phyloP scores from a whole-genome alignment of 2,329 filamentous ascomycete genomes.

The Diaporthe amygdali region DNA sequence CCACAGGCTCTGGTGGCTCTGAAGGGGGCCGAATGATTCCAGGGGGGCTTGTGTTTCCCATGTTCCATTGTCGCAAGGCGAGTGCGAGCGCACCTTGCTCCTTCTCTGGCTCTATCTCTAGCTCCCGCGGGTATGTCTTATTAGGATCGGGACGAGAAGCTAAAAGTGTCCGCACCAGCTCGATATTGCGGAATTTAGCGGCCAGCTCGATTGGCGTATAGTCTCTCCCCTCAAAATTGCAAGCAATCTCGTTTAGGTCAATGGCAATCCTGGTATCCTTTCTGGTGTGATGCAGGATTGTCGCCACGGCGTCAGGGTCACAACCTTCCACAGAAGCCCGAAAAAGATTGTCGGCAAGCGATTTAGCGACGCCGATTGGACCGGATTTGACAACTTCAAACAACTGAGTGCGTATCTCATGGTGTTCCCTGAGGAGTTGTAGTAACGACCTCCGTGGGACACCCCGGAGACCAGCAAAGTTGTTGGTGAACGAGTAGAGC shows the following conservation, averaged over 20 bases:
- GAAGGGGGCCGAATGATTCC: rapidly evolving
- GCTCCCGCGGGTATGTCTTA: neutral
- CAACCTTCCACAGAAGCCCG: neutral
- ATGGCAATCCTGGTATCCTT: neutral
- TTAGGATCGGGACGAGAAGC: neutral
- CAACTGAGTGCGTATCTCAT: neutral
- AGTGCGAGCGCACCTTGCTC: neutral
- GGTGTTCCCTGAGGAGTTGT: neutral
- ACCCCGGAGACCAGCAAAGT: neutral
- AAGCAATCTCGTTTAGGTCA: neutral
- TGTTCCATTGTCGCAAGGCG: neutral
- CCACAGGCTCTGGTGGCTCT: neutral
- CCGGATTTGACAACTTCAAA: neutral
- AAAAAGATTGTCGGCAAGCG: neutral
- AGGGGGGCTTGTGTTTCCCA: neutral
- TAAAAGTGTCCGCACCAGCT: neutral
- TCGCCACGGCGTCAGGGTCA: neutral
- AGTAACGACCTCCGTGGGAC: neutral
- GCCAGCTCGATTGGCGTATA: neutral
- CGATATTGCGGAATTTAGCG: neutral
- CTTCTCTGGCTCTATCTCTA: neutral
- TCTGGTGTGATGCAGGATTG: neutral
- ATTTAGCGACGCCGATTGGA: neutral
- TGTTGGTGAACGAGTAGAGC: neutral
- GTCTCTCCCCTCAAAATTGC: neutral